phyloP scores from a whole-genome alignment of 768 basidiomycete genomes.

The Gymnopilus dilepis region DNA sequence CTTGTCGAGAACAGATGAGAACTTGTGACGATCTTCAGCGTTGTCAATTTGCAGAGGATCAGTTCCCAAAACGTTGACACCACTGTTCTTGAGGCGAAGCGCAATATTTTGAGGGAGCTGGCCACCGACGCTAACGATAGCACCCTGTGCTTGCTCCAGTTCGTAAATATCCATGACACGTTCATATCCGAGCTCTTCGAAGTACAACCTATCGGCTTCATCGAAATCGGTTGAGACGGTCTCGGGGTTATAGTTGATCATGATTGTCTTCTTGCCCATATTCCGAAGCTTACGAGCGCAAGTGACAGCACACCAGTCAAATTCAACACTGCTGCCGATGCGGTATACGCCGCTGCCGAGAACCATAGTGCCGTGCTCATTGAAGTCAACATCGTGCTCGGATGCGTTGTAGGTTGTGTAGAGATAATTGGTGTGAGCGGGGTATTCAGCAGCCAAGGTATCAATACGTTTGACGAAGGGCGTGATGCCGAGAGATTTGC shows the following conservation, averaged over 20 bases:
- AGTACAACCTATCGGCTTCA: conserved; percentile 98
- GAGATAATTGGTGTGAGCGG: conserved; percentile 98
- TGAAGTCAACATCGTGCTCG: conserved; percentile 92
- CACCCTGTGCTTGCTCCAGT: conserved; percentile 89
- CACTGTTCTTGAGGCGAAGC: conserved; percentile 87
- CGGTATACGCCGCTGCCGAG: conserved; percentile 98
- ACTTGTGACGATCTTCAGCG: conserved; percentile 99
- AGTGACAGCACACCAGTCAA: conserved; percentile 99
- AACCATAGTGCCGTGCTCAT: conserved; percentile 99
- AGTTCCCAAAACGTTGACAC: conserved; percentile 94
- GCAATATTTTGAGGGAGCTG: conserved; percentile 97
- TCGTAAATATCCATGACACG: conserved; percentile 99
- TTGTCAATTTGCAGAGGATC: conserved; percentile 95
- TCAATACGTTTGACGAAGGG: conserved; percentile 99
- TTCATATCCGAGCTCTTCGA: conserved; percentile 97
- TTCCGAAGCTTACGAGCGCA: conserved; percentile 91
- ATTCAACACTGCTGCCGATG: conserved; percentile 98
- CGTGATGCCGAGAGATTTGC: conserved; percentile 87
- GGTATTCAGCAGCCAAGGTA: conserved; percentile 97
- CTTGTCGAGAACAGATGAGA: conserved; percentile 94
- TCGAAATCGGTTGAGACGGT: conserved; percentile 99
- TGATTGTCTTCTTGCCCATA: conserved; percentile 94
- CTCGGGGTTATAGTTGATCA: conserved; percentile 99
- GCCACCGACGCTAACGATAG: conserved; percentile 97
- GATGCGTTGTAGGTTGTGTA: conserved; percentile 99